Evolutionary conservation across 257 asterid species (phyloP), one percentile per base, ranked within the genome.

Genomic region (Craterostigma plantagineum): DNA sequence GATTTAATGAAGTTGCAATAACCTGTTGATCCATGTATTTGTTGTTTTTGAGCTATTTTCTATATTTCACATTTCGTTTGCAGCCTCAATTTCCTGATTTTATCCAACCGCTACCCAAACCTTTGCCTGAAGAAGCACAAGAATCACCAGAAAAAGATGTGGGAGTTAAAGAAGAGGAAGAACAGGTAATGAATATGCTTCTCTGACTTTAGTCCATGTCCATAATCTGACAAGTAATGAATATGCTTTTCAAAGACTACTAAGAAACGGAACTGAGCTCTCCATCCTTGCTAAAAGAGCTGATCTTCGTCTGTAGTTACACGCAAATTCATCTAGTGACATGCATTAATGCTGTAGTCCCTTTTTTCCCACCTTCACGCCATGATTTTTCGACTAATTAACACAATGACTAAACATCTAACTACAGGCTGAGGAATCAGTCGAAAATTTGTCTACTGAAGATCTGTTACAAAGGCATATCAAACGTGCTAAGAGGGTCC

Each of bases 401-500:
- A 55, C 14, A 48, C 18, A 41, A 43, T 45, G 54, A 30, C 36
- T 33, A 49, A 48, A 52, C 15, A 50, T 59, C 18, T 46, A 14
- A 42, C 63, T 63, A 63, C 78, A 81, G 97, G 92, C 59, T 42
- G 67, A 70, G 50, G 80, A 41, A 39, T 69, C 86, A 45, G 54
- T 63, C 59, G 93, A 73, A 57, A 49, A 67, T 51, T 56, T 76
- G 69, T 69, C 93, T 30, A 62, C 65, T 15, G 57, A 66, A 41
- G 92, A 81, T 57, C 75, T 86, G 52, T 66, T 86, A 71, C 85
- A 76, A 53, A 63, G 65, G 45, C 94, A 81, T 60, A 64, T 86
- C 62, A 78, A 66, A 55, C 97, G 77, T 51, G 94, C 97, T 48
- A 86, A 81, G 76, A 73, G 69, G 61, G 76, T 86, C 41, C 71